Evolutionary conservation across 169 alveolate species (phyloP), one percentile per base, ranked within the genome.

Genomic region (Cryptosporidium sp.): DNA sequence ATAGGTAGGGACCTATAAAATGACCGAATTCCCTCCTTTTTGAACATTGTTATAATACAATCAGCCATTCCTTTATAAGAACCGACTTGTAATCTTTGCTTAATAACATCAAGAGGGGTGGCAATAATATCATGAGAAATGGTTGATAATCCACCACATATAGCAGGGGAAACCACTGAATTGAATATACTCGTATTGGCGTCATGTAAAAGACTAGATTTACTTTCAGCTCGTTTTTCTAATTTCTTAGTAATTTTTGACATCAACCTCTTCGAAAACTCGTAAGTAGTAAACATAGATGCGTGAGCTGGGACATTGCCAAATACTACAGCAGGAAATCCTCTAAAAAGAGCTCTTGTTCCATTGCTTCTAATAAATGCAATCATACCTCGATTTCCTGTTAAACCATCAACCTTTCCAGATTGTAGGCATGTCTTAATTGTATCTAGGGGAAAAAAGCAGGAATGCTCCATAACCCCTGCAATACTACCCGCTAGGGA

Each of bases 221-320:
- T 33, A 10, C 12, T 52, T 72, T 75, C 16, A 80, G 35, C 37
- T 8, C 10, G 70, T 45, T 18, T 45, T 48, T 3, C 85, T 29
- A 12, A 31, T 42, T 39, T 52, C 29, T 23, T 85, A 16, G 35
- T 56, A 23, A 67, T 51, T n/a, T 70, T 85, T 45, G 61, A 56
- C 91, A 53, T 61, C 60, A 42, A 18, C 26, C 58, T 69, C 80
- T 85, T 93, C 23, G 85, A 67, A 16, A 48, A 33, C 75, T 97
- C 99, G 72, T 97, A 97, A 10, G 94, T 93, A 18, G 96, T 85
- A 86, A 98, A 98, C 93, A 95, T 96, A 18, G 97, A 84, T 42
- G 99, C 99, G 86, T 98, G 99, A n/a, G 99, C 99, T 3, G 99
- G 99, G 85, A 98, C 93, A 87, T 99, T 97, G 6, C 99, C 99